phyloP scores from a whole-genome alignment of 2,329 filamentous ascomycete genomes.

The Colletotrichum sp. region DNA sequence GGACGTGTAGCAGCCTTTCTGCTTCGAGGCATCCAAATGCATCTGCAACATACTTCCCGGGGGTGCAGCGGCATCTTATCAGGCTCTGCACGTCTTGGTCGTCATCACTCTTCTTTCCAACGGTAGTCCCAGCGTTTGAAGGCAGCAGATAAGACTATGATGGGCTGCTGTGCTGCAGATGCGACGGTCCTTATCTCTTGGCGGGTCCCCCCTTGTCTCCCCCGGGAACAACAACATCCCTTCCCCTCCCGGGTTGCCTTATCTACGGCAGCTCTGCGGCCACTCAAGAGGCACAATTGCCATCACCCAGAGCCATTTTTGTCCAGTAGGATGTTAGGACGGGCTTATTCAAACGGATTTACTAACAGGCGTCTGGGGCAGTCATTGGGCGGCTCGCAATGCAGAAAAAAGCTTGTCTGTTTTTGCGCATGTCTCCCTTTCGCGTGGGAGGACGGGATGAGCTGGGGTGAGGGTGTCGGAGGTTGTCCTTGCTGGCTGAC shows the following conservation, averaged over 20 bases:
- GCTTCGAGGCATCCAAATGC: not conserved
- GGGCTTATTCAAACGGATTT: not conserved
- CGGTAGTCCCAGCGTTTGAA: not conserved
- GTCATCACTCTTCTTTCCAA: not conserved
- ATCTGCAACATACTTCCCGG: not conserved
- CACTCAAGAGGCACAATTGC: not conserved
- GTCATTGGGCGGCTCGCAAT: not conserved
- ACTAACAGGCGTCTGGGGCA: not conserved
- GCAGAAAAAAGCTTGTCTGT: slow-evolving; percentile 9
- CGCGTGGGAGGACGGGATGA: not conserved
- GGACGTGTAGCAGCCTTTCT: slow-evolving; percentile 6
- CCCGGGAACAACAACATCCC: not conserved
- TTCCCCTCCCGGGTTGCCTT: not conserved
- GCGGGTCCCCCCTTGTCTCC: slow-evolving; percentile 1
- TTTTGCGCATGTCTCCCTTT: not conserved
- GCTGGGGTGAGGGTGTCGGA: not conserved
- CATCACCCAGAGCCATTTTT: not conserved
- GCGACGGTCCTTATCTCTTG: slow-evolving; percentile 17
- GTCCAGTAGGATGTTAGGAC: not conserved
- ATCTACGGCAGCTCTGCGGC: not conserved
- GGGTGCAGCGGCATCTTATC: slow-evolving; percentile 6
- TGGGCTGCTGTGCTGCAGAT: not conserved
- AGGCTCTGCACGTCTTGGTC: not conserved
- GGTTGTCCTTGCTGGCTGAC: not conserved
- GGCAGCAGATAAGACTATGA: not conserved